Conservation (phyloP, 78 protist species). For the Dictyostelium firmibasis region DNA sequence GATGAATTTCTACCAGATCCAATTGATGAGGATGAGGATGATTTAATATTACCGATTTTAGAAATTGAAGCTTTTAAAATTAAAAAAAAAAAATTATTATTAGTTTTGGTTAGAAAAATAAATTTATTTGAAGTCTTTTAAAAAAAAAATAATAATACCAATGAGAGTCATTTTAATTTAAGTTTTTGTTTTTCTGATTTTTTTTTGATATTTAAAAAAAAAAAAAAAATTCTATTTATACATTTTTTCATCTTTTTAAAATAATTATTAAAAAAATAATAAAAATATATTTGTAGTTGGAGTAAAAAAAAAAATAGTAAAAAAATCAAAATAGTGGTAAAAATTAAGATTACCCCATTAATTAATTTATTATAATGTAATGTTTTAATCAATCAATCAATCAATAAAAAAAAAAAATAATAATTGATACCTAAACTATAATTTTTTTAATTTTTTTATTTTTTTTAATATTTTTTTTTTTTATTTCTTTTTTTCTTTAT, state of each 20-base stretch:
- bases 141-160: not conserved
- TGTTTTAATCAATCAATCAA: too few species aligned
- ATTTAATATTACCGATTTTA: not conserved
- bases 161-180: not conserved
- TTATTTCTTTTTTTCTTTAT: too few species aligned
- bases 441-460: too few species aligned
- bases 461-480: too few species aligned
- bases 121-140: not conserved
- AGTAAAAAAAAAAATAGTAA: not conserved
- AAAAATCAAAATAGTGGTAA: not conserved
- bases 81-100: not conserved
- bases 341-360: not conserved
- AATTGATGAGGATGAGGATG: not conserved
- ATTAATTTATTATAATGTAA: not conserved
- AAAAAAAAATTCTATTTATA: not conserved
- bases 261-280: not conserved
- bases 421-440: not conserved
- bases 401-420: too few species aligned
- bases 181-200: not conserved
- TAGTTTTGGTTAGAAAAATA: not conserved
- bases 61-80: not conserved
- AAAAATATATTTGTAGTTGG: not conserved
- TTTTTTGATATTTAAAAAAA: not conserved
- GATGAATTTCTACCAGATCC: not conserved
- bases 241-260: too few species aligned